A percentile compares a stretch with the other conserved stretches of the same genome.
Conservation (phyloP, 1,139 yeast species). For the Saccharomycopsis crataegensis region DNA sequence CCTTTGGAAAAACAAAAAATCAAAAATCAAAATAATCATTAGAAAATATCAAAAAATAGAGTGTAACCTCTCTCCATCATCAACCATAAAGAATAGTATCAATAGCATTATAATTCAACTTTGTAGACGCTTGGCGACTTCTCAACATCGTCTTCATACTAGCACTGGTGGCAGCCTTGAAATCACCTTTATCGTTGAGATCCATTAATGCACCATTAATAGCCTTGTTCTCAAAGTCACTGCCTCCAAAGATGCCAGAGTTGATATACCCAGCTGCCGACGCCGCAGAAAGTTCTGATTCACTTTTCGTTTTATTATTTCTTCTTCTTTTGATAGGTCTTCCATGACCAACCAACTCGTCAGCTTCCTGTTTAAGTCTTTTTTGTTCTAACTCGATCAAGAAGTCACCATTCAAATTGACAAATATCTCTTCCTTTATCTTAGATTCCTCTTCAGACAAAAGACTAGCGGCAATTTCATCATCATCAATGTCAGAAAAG, state of each 20-base stretch:
- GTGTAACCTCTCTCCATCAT: not conserved
- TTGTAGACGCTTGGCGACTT: slow-evolving; percentile 11
- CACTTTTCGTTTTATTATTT: slow-evolving; percentile 27
- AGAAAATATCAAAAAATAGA: not conserved
- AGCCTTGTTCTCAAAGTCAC: slow-evolving; percentile 4
- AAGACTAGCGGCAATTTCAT: slow-evolving; percentile 54
- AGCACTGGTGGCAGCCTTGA: not conserved
- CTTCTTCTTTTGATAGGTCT: slow-evolving; percentile 40
- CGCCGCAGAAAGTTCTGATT: not conserved
- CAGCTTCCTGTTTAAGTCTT: slow-evolving; percentile 79
- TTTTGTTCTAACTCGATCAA: slow-evolving; percentile 80
- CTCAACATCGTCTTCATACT: slow-evolving; percentile 14
- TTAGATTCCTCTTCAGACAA: slow-evolving; percentile 60
- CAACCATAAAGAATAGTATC: slow-evolving; percentile 2
- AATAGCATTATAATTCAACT: slow-evolving; percentile 18
- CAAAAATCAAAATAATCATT: not conserved
- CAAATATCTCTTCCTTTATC: slow-evolving; percentile 78
- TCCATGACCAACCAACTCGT: slow-evolving; percentile 70
- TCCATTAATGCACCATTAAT: slow-evolving; percentile 5
- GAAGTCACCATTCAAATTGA: slow-evolving; percentile 80
- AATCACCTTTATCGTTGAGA: slow-evolving; percentile 5
- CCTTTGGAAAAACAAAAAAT: not conserved
- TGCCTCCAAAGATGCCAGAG: not conserved
- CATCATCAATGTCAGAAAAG: slow-evolving; percentile 76
- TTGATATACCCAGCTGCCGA: not conserved